Percentiles rank a stretch among this genome's conserved stretches.
These are phyloP conservation scores for Anisodus tanguticus DNA, from an alignment of 257 asterid species.

Conservation along the genomic window DNA sequence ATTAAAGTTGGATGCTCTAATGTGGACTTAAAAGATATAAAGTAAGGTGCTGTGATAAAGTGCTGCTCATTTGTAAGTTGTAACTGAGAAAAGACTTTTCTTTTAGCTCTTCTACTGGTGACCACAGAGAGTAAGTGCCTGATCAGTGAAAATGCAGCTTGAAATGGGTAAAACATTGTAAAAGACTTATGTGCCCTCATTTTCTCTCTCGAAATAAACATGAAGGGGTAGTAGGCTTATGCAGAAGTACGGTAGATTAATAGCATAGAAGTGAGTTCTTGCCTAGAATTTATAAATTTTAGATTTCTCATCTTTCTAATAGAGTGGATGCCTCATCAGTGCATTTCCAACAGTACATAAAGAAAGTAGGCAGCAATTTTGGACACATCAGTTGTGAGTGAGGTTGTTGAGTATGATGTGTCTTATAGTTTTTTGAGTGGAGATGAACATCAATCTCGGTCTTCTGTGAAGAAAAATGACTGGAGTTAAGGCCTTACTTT, in stretches of 20 bases:
- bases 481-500: not conserved
- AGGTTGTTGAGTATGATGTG: not conserved
- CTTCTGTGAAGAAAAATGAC: constrained; percentile 5
- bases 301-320: constrained; percentile 14
- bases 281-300: not conserved
- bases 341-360: not conserved
- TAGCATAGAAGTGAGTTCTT: constrained; percentile 19
- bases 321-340: not conserved
- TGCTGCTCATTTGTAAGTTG: constrained; percentile 19
- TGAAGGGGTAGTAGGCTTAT: not conserved
- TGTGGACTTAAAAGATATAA: not conserved
- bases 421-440: not conserved
- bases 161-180: constrained; percentile 20
- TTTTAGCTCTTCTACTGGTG: not conserved
- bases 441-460: not conserved
- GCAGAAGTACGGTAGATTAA: not conserved
- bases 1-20: constrained; percentile 17
- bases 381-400: not conserved
- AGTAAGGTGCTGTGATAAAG: not conserved
- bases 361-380: not conserved
- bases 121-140: not conserved
- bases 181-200: not conserved
- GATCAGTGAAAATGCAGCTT: constrained; percentile 1
- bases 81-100: constrained; percentile 17
- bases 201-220: not conserved